Evolutionary conservation across 2,329 filamentous ascomycete genomes (phyloP), one percentile per base, ranked within the genome.

Genomic region (Calonectria hawksworthii): DNA sequence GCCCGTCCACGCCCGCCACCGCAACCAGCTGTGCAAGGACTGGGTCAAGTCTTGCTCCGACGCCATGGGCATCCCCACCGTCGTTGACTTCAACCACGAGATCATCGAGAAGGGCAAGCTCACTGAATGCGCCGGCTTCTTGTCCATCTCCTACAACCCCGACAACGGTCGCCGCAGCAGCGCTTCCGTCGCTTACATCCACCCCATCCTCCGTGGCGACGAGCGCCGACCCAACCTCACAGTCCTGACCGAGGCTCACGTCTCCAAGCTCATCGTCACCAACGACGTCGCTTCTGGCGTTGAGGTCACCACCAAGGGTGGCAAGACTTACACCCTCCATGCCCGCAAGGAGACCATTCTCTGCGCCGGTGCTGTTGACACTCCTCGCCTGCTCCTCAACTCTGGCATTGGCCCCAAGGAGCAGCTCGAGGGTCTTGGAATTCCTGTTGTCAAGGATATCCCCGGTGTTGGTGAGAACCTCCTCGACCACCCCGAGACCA

Each of bases 1-100:
- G 87, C 95, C 95, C 13, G 95, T 98, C 41, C 95, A 98, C 85
- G 90, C 92, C 73, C 92, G 93, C 74, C 95, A 98, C 87, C 91
- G 95, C 80, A 98, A 98, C 87, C 94, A 98, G 89, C 90, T 98
- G 67, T 98, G 95, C 89, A 92, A 95, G 85, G 96, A 98, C 86
- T 98, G 96, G 96, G 91, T 98, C 72, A 87, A 94, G 81, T 92
- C 95, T 38, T 97, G 95, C 89, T 94, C 94, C 76, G 91, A 89
- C 34, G 94, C 95, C 30, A 90, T 98, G 86, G 87, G 94, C 83
- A 95, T 98, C 77, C 96, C 96, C 68, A 87, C 98, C 70, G 92
- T 97, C 79, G 88, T 92, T 77, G 94, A 98, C 87, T 98, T 98
- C 90, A 98, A 98, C 89, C 89, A 93, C 81, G 92, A 96, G 84